phyloP scores from a whole-genome alignment of 495 filamentous ascomycete species.

The Penicillium parvum region DNA sequence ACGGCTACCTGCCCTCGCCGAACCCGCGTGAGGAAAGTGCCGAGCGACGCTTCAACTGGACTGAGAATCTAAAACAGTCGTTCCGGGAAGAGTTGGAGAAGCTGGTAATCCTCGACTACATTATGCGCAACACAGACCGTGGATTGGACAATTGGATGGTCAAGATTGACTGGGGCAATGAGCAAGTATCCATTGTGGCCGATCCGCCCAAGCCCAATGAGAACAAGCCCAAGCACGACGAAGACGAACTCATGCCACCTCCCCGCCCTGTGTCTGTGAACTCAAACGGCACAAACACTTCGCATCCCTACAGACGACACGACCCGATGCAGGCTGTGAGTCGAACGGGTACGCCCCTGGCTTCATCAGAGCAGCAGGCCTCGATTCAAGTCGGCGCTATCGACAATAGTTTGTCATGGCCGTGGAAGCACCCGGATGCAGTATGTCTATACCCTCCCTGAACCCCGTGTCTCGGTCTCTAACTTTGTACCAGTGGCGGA shows the following conservation, averaged over 20 bases:
- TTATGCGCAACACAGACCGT: constrained; percentile 98
- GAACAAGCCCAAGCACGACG: constrained; percentile 34
- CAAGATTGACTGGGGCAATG: constrained; percentile 78
- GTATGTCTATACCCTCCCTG: constrained; percentile 39
- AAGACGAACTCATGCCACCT: constrained; percentile 51
- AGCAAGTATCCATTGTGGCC: constrained; percentile 78
- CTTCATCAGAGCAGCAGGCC: constrained; percentile 41
- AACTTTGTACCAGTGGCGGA: constrained; percentile 56
- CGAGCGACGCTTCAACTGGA: constrained; percentile 73
- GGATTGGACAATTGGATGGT: constrained; percentile 99
- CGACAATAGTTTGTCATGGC: constrained; percentile 97
- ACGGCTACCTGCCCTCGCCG: constrained; percentile 40
- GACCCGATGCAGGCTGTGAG: constrained; percentile 79
- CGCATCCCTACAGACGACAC: constrained; percentile 70
- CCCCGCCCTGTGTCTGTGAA: constrained; percentile 53
- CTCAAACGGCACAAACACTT: constrained; percentile 38
- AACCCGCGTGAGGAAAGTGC: constrained; percentile 44
- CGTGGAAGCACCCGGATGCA: constrained; percentile 98
- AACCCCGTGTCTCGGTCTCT: constrained; percentile 5
- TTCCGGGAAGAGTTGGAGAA: constrained; percentile 97
- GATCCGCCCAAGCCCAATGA: constrained; percentile 70
- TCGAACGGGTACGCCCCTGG: constrained; percentile 53
- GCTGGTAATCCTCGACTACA: constrained; percentile 95
- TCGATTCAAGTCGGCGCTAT: constrained; percentile 86
- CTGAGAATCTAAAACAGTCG: constrained; percentile 78